Percentiles rank a stretch among this genome's conserved stretches.
phyloP scores from a whole-genome alignment of 225 moss, liverwort and hornwort genomes.

The Polytrichum formosum region DNA sequence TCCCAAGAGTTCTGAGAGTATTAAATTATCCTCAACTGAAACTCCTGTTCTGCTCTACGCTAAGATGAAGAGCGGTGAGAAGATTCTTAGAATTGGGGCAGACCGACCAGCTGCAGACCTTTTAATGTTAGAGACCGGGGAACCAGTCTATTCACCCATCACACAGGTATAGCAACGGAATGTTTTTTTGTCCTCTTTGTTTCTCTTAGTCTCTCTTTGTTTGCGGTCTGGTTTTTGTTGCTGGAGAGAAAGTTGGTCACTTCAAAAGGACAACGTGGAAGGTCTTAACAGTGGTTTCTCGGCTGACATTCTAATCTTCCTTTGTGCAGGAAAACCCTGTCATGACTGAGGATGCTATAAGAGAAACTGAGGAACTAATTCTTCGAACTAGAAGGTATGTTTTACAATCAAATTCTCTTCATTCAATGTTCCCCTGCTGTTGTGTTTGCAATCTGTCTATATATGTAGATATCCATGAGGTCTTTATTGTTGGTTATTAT shows the following conservation, averaged over 20 bases:
- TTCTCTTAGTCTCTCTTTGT: background rate
- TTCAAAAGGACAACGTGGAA: no score
- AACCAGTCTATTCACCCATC: slow-evolving; percentile 79
- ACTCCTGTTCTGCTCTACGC: slow-evolving; percentile 53
- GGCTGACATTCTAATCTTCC: slow-evolving; percentile 12
- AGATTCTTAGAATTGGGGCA: slow-evolving; percentile 68
- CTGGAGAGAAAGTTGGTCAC: no score
- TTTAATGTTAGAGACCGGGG: slow-evolving; percentile 85
- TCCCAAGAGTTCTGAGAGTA: slow-evolving; percentile 15
- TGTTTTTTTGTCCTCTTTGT: background rate
- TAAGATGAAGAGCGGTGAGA: slow-evolving; percentile 54
- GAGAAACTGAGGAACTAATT: slow-evolving; percentile 90
- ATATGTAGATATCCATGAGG: background rate
- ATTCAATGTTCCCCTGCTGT: background rate
- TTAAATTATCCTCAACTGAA: background rate
- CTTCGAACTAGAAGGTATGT: slow-evolving; percentile 80
- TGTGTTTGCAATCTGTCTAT: background rate
- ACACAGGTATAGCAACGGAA: slow-evolving; percentile 56
- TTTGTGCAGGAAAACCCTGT: slow-evolving; percentile 71
- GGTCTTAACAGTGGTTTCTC: background rate
- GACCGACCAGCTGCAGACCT: slow-evolving; percentile 83
- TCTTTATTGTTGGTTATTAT: background rate
- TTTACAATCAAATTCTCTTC: no score
- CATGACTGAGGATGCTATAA: slow-evolving; percentile 88
- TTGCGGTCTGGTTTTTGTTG: background rate